Percentiles rank a stretch among this genome's conserved stretches.
phyloP scores from a whole-genome alignment of 345 rosid genomes.

The Hypericum perforatum region DNA sequence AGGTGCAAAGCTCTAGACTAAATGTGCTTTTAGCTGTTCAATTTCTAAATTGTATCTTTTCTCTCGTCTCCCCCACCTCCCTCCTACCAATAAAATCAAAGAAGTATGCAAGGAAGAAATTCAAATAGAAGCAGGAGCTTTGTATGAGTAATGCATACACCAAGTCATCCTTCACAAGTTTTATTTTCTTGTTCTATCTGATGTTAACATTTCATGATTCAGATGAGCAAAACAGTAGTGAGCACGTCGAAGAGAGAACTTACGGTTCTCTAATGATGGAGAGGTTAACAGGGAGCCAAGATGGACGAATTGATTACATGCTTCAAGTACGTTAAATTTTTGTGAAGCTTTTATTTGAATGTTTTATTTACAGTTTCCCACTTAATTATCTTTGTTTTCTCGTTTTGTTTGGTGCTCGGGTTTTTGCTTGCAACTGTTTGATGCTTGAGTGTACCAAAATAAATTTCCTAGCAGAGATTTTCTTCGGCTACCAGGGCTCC shows the following conservation, averaged over 20 bases:
- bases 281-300: constrained; percentile 65
- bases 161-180: neutral
- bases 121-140: no score
- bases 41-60: neutral
- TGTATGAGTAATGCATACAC: no score
- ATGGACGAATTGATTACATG: constrained; percentile 80
- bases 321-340: constrained; percentile 61
- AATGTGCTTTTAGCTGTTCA: neutral
- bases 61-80: neutral
- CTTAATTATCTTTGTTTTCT: no score
- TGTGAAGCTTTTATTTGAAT: no score
- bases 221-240: constrained; percentile 36
- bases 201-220: constrained; percentile 7
- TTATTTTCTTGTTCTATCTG: neutral
- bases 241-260: constrained; percentile 44
- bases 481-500: no score
- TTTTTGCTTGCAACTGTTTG: no score
- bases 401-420: no score
- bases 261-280: constrained; percentile 85
- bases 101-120: no score
- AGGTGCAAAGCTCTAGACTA: constrained; percentile 29
- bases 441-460: no score
- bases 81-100: neutral
- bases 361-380: no score
- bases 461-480: no score